Evolutionary conservation across 495 filamentous ascomycete genomes (phyloP).

Genomic region (Penicilliopsis zonata): DNA sequence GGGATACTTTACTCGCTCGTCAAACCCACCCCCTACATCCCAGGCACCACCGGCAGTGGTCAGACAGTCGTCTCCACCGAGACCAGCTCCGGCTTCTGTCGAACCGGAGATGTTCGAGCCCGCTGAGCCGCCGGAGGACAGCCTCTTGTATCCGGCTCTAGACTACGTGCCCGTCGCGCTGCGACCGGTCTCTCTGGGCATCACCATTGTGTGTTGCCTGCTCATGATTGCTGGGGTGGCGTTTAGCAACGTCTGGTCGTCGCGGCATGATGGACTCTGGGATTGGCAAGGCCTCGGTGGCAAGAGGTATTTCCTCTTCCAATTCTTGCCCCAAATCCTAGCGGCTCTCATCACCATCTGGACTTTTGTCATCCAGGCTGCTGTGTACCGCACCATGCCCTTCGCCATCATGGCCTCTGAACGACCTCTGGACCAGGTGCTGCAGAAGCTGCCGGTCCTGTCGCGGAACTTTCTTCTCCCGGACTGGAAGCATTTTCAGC

Average conservation of each 20-base stretch:
- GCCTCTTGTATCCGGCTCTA: conserved; percentile 40
- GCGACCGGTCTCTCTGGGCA: conserved; percentile 44
- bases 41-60: conserved; percentile 8
- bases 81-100: conserved; percentile 18
- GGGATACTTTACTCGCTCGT: conserved; percentile 30
- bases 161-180: conserved; percentile 56
- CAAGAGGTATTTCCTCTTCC: conserved; percentile 71
- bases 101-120: conserved; percentile 41
- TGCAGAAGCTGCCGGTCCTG: conserved; percentile 31
- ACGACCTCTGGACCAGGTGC: conserved; percentile 17
- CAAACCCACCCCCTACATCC: too few relatives aligned
- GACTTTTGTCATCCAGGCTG: conserved; percentile 58
- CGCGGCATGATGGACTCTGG: conserved; percentile 48
- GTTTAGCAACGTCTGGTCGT: conserved; percentile 64
- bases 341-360: conserved; percentile 61
- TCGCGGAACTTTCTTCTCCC: conserved; percentile 46
- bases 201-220: conserved; percentile 47
- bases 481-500: conserved; percentile 41
- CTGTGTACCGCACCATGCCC: conserved; percentile 66
- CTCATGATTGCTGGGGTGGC: conserved; percentile 61
- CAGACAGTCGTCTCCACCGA: conserved; percentile 6
- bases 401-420: conserved; percentile 63
- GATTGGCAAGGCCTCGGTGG: conserved; percentile 53
- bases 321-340: conserved; percentile 72
- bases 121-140: conserved; percentile 32